phyloP scores from a whole-genome alignment of 345 rosid species.

The Carallia pectinifolia region DNA sequence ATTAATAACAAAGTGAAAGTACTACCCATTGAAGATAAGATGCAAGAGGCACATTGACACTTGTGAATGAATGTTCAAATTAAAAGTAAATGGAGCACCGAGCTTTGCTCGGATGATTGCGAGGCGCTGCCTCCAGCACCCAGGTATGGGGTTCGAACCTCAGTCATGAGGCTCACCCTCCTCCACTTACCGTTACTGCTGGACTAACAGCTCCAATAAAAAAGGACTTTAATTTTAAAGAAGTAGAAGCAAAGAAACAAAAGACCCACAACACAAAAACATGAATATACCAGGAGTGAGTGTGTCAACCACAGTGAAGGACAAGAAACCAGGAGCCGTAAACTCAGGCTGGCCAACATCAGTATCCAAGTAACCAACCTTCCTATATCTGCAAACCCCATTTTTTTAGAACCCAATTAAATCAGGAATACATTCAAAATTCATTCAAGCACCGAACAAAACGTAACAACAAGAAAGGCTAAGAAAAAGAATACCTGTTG shows the following conservation, averaged over 20 bases:
- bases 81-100: too few species aligned
- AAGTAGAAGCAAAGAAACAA: background rate
- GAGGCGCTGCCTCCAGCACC: too few species aligned
- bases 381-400: slow-evolving; percentile 56
- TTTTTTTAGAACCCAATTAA: background rate
- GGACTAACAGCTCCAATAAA: background rate
- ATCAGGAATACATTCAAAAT: background rate
- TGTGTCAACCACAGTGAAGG: slow-evolving; percentile 70
- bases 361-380: slow-evolving; percentile 82
- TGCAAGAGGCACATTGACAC: background rate
- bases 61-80: too few species aligned
- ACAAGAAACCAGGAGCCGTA: slow-evolving; percentile 81
- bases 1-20: background rate
- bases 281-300: slow-evolving; percentile 49
- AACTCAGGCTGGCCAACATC: slow-evolving; percentile 98
- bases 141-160: too few species aligned
- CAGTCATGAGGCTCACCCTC: too few species aligned
- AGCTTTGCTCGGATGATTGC: too few species aligned
- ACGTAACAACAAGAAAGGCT: background rate
- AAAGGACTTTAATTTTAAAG: background rate
- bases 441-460: background rate
- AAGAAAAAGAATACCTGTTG: slow-evolving; percentile 39
- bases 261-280: slow-evolving; percentile 1
- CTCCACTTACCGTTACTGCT: too few species aligned
- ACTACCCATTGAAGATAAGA: background rate